Conservation (phyloP, 768 basidiomycete species). For the Lactarius hatsudake region DNA sequence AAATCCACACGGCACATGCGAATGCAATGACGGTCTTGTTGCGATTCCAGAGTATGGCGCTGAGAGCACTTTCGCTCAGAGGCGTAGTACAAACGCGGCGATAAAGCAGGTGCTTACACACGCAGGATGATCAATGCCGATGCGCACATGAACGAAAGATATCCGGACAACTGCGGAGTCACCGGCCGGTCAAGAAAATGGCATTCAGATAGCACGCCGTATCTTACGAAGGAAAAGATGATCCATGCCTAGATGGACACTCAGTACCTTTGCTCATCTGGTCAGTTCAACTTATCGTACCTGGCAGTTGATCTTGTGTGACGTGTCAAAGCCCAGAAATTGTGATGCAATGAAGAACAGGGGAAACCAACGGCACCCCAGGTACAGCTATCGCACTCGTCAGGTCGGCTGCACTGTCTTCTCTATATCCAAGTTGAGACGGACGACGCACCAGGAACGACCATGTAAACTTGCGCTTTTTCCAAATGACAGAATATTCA, state of each 20-base stretch:
- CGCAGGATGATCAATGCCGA: conserved; percentile 21
- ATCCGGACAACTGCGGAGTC: conserved; percentile 5
- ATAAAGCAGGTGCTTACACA: conserved; percentile 6
- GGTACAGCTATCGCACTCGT: conserved; percentile 7
- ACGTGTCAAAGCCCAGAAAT: not conserved
- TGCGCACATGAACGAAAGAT: conserved; percentile 17
- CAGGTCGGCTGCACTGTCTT: not conserved
- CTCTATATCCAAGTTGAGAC: not conserved
- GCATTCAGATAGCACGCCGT: not conserved
- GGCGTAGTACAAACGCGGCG: not conserved
- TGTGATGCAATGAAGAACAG: conserved; percentile 1
- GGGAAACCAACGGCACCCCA: conserved; percentile 19
- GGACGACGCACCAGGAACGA: conserved; percentile 13
- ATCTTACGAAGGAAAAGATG: conserved; percentile 17
- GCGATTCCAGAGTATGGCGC: conserved; percentile 14
- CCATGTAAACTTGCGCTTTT: conserved; percentile 20
- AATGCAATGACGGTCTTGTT: not conserved
- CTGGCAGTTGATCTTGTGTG: conserved; percentile 2
- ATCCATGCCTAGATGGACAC: conserved; percentile 8
- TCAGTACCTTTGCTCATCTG: not conserved
- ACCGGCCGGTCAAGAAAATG: not conserved
- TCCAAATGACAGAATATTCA: conserved; percentile 12
- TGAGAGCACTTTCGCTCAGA: not conserved
- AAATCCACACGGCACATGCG: conserved; percentile 1
- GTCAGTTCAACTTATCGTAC: not conserved